These are phyloP conservation scores for Pythium biforme DNA, from an alignment of 352 stramenopile genomes.

Conservation along the genomic window DNA sequence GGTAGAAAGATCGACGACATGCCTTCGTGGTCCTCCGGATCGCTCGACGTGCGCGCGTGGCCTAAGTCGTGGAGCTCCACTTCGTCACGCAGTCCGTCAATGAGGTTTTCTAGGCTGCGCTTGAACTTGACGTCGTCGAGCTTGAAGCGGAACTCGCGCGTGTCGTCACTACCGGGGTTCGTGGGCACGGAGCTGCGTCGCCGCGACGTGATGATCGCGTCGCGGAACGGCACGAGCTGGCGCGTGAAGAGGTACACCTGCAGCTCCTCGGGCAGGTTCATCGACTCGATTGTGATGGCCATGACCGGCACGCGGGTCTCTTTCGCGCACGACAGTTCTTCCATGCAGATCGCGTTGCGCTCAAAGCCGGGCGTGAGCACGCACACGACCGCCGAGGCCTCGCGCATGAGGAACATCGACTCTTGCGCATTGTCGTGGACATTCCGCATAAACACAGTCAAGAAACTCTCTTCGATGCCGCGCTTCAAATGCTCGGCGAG, in stretches of 20 bases:
- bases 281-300: slow-evolving; percentile 61
- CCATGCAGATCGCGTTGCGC: slow-evolving; percentile 64
- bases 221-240: slow-evolving; percentile 74
- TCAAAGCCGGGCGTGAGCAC: slow-evolving; percentile 72
- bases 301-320: slow-evolving; percentile 66
- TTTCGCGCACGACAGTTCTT: slow-evolving; percentile 77
- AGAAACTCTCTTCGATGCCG: slow-evolving; percentile 70
- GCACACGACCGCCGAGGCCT: slow-evolving; percentile 68
- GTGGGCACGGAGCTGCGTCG: slow-evolving; percentile 13
- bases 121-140: slow-evolving; percentile 72
- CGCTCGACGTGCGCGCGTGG: neutral
- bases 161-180: slow-evolving; percentile 25
- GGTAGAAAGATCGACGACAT: neutral
- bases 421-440: slow-evolving; percentile 37
- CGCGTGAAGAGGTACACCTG: slow-evolving; percentile 78
- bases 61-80: slow-evolving; percentile 60
- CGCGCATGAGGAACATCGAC: slow-evolving; percentile 56
- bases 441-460: slow-evolving; percentile 74
- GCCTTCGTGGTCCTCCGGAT: neutral
- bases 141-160: slow-evolving; percentile 40
- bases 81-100: slow-evolving; percentile 75
- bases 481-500: slow-evolving; percentile 62
- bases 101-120: slow-evolving; percentile 55
- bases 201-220: slow-evolving; percentile 35
- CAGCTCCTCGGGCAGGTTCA: slow-evolving; percentile 64